Conservation (phyloP, 257 asterid species). For the Oldenlandia corymbosa region DNA sequence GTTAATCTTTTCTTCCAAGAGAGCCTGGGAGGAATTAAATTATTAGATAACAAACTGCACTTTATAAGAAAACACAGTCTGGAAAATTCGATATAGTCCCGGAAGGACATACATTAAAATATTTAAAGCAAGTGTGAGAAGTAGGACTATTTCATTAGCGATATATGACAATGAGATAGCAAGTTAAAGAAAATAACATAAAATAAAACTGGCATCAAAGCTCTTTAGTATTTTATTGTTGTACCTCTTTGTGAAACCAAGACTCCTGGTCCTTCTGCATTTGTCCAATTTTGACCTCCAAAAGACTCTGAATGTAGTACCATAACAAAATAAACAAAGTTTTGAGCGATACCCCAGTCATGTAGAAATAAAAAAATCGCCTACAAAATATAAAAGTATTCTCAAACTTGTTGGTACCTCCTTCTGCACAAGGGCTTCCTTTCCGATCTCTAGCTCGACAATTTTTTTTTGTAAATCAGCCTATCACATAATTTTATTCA, state of each 20-base stretch:
- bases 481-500: conserved; percentile 28
- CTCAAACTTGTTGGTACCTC: conserved; percentile 25
- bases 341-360: no score
- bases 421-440: conserved; percentile 36
- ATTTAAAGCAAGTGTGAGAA: not conserved
- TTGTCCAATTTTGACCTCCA: conserved; percentile 34
- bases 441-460: conserved; percentile 35
- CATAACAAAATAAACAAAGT: conserved; percentile 9
- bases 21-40: conserved; percentile 36
- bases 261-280: conserved; percentile 43
- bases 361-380: not conserved
- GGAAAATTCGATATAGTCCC: not conserved
- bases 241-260: conserved; percentile 63
- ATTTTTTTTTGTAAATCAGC: conserved; percentile 31
- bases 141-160: not conserved
- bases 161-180: not conserved
- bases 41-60: not conserved
- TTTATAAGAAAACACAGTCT: conserved; percentile 7
- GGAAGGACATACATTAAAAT: not conserved
- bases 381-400: not conserved
- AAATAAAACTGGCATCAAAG: not conserved
- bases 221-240: conserved; percentile 10
- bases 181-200: no score
- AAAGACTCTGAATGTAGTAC: conserved; percentile 32
- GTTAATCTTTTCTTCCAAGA: conserved; percentile 36